These are phyloP conservation scores for Nitzschia palea DNA, from an alignment of 108 stramenopile genomes.

Conservation along the genomic window DNA sequence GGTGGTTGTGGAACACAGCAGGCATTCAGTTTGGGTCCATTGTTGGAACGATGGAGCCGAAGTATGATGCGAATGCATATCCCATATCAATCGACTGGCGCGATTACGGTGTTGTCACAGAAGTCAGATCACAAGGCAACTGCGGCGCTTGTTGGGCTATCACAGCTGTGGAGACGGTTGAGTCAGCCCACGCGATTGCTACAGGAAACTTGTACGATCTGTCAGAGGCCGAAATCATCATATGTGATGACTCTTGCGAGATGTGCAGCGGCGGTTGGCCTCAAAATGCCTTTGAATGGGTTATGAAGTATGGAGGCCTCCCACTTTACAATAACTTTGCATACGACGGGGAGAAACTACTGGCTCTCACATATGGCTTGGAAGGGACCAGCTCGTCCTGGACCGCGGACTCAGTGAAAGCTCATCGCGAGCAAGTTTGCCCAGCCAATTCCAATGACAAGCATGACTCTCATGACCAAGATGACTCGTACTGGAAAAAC, in stretches of 20 bases:
- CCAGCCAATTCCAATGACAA: constrained; percentile 36
- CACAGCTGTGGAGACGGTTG: constrained; percentile 82
- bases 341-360: constrained; percentile 71
- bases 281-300: constrained; percentile 85
- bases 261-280: constrained; percentile 90
- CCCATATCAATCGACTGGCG: constrained; percentile 80
- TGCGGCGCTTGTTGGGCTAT: constrained; percentile 95
- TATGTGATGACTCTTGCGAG: constrained; percentile 71
- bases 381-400: constrained; percentile 50
- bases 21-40: constrained; percentile 46
- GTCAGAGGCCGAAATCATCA: constrained; percentile 74
- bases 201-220: constrained; percentile 67
- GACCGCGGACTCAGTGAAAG: constrained; percentile 45
- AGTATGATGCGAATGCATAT: constrained; percentile 48
- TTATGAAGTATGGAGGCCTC: constrained; percentile 76
- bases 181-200: constrained; percentile 74
- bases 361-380: constrained; percentile 54
- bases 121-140: constrained; percentile 64
- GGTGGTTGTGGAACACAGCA: constrained; percentile 46
- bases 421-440: constrained; percentile 56
- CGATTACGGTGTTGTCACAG: constrained; percentile 69
- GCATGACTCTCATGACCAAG: constrained; percentile 32
- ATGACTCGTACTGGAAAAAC: constrained; percentile 20
- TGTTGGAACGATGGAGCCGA: constrained; percentile 71
- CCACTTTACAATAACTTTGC: constrained; percentile 45